Percentiles rank a stretch among this genome's conserved stretches.
Conservation (phyloP, 2,329 filamentous ascomycete genomes). For the Daldinia sp. region DNA sequence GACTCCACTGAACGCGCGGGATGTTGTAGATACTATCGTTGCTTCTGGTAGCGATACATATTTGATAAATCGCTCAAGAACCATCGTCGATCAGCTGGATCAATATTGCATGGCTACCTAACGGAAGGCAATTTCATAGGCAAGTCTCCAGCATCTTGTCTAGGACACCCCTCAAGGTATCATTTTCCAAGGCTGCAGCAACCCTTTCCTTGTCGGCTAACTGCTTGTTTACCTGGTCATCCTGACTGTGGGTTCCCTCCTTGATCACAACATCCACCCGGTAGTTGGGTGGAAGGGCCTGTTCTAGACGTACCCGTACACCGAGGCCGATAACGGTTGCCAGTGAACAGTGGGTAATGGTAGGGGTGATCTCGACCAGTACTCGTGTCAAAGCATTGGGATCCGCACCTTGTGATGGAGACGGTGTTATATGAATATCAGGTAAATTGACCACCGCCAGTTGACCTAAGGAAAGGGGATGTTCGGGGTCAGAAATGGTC, state of each 20-base stretch:
- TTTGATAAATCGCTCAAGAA: conserved; percentile 1
- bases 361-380: conserved; percentile 91
- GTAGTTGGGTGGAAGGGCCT: conserved; percentile 90
- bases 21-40: conserved; percentile 4
- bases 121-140: conserved; percentile 58
- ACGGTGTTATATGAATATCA: conserved; percentile 83
- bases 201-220: conserved; percentile 96
- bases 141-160: conserved; percentile 95
- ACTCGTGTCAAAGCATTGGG: conserved; percentile 75
- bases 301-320: conserved; percentile 89
- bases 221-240: conserved; percentile 97
- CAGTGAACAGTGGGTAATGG: conserved; percentile 95
- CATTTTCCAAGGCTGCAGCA: conserved; percentile 93
- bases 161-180: conserved; percentile 86
- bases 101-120: background rate
- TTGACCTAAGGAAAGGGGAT: conserved; percentile 92
- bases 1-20: conserved; percentile 7
- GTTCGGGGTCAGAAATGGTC: conserved; percentile 95
- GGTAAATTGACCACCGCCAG: conserved; percentile 95
- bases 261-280: conserved; percentile 94
- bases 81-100: background rate
- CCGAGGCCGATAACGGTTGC: conserved; percentile 96
- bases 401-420: conserved; percentile 68
- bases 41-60: conserved; percentile 4
- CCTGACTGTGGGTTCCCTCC: conserved; percentile 94